Conservation (phyloP, 345 rosid genomes). For the Linum trigynum region DNA sequence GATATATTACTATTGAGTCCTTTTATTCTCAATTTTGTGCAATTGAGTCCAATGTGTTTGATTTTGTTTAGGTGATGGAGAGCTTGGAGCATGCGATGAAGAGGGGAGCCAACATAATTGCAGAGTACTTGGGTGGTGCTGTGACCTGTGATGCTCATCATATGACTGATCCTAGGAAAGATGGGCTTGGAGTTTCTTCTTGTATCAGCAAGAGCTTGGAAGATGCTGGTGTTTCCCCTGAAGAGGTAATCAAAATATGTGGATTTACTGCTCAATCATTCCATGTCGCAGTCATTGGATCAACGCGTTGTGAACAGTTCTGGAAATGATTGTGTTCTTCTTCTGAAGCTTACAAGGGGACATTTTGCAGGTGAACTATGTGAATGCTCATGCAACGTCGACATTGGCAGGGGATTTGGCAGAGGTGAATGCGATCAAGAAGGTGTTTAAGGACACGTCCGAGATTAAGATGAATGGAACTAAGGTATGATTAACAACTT, state of each 20-base stretch:
- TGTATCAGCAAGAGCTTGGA: slow-evolving; percentile 52
- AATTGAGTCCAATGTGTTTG: neutral
- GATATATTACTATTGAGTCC: neutral
- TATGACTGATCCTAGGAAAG: slow-evolving; percentile 53
- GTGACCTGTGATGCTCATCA: slow-evolving; percentile 64
- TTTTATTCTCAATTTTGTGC: neutral
- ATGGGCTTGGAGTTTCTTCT: slow-evolving; percentile 54
- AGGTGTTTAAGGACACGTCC: slow-evolving; percentile 51
- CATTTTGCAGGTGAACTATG: slow-evolving; percentile 43
- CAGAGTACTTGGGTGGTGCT: slow-evolving; percentile 60
- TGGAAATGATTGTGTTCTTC: no score
- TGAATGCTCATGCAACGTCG: slow-evolving; percentile 65
- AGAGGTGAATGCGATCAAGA: slow-evolving; percentile 60
- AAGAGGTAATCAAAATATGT: slow-evolving; percentile 32
- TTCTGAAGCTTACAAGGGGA: neutral
- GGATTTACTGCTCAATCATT: no score
- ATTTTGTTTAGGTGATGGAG: slow-evolving; percentile 41
- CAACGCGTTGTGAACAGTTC: no score
- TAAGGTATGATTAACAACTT: slow-evolving; percentile 31
- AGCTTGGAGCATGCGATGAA: slow-evolving; percentile 62
- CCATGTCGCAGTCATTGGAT: no score
- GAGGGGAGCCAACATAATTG: slow-evolving; percentile 59
- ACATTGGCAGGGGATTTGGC: slow-evolving; percentile 67
- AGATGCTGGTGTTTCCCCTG: slow-evolving; percentile 64
- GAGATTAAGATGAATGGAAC: slow-evolving; percentile 67